Percentiles rank a stretch among this genome's conserved stretches.
Evolutionary conservation across 1,139 yeast genomes (phyloP).

Genomic region (Scheffersomyces parashehatae): DNA sequence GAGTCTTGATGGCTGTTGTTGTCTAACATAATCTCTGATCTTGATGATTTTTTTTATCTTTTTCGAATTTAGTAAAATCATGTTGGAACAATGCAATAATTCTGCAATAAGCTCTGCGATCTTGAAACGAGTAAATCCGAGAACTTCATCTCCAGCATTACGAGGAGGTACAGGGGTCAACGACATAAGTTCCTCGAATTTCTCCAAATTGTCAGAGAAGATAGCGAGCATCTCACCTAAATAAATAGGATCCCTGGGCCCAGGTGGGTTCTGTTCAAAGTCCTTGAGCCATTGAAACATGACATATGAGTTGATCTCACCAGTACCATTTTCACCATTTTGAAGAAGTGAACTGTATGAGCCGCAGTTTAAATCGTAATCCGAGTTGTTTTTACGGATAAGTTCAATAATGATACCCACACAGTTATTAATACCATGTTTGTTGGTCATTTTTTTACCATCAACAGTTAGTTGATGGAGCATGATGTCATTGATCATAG

Average conservation of each 20-base stretch:
- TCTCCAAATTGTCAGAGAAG: constrained; percentile 39
- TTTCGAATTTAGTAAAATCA: constrained; percentile 46
- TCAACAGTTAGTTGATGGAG: constrained; percentile 19
- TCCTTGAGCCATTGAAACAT: constrained; percentile 52
- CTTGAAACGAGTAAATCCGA: constrained; percentile 47
- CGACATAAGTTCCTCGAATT: constrained; percentile 28
- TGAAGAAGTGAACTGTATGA: constrained; percentile 36
- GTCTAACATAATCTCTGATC: constrained; percentile 38
- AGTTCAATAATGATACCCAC: constrained; percentile 50
- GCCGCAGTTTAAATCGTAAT: constrained; percentile 49
- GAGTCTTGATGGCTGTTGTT: constrained; percentile 31
- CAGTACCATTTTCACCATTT: constrained; percentile 30
- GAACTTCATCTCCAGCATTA: constrained; percentile 17
- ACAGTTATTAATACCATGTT: constrained; percentile 49
- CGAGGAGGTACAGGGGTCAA: constrained; percentile 23
- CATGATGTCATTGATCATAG: constrained; percentile 45
- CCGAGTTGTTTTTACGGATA: constrained; percentile 49
- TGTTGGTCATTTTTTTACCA: constrained; percentile 30
- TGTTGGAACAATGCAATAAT: constrained; percentile 49
- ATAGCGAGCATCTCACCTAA: constrained; percentile 46
- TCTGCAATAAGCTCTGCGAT: constrained; percentile 49
- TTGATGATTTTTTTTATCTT: constrained; percentile 36
- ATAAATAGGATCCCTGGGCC: constrained; percentile 46
- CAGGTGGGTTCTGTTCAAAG: constrained; percentile 51
- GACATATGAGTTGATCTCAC: constrained; percentile 43